Evolutionary conservation across 306 rosid species (phyloP), one percentile per base, ranked within the genome.

Genomic region (Rosa persica): DNA sequence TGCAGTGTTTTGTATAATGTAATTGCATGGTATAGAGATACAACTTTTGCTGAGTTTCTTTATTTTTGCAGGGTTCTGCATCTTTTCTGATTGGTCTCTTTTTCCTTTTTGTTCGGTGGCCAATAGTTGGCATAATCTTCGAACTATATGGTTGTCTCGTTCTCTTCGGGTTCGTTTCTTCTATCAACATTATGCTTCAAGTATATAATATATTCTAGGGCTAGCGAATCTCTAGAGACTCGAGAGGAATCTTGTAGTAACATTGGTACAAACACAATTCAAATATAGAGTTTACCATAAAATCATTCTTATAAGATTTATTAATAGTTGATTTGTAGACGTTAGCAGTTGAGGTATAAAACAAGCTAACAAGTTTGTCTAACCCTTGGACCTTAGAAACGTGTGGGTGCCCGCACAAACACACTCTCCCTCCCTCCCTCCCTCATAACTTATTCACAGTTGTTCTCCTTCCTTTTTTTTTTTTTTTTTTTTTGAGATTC

Each of bases 81-180:
- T 84, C 98, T 68, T 94, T 94, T 93, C 77, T 90, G 86, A 81
- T 92, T 3, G 98, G 98, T 79, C 95, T 94, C 60, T 89, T 94
- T 82, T 85, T 94, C 84, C 88, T 94, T 80, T 92, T 94, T 23
- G 95, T 92, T 78, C 91, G 98, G 87, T 92, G 95, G 92, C 97
- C 98, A 57, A 67, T 94, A 68, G 65, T 92, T 54, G 98, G 98
- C 60, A 94, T 94, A 78, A 71, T 92, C 72, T 76, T 92, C 70
- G 95, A 94, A 84, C 83, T 88, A 82, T 94, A 83, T 70, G 97
- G 97, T 36, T 90, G 90, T 80, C 39, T 88, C 65, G 79, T 88
- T 79, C 97, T 94, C 58, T 94, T 94, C 76, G 85, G 98, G 97
- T 94, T 75, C 81, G 98, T 90, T 76, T 76, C 82, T 82, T 71